Evolutionary conservation across 305 asterid species (phyloP).

Genomic region (Solanum hybrid): DNA sequence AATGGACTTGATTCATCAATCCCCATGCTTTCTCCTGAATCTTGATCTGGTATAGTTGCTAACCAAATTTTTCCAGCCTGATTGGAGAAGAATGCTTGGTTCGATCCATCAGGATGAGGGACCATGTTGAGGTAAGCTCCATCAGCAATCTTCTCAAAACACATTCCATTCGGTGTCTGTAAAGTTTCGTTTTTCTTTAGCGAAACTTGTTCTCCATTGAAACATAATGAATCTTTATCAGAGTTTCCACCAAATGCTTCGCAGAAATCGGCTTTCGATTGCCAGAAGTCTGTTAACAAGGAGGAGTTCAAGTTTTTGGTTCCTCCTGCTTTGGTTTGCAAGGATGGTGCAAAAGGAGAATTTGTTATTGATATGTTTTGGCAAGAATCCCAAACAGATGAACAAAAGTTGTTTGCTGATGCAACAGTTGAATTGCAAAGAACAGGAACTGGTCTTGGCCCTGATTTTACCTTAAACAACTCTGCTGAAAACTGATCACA

Average conservation of each 20-base stretch:
- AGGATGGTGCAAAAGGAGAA: constrained; percentile 80
- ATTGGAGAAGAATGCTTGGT: constrained; percentile 69
- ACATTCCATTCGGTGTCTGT: constrained; percentile 54
- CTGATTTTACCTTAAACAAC: constrained; percentile 38
- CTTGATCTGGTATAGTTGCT: constrained; percentile 76
- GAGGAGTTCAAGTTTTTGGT: constrained; percentile 41
- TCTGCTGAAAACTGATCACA: constrained; percentile 89
- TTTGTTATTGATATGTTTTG: constrained; percentile 36
- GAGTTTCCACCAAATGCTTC: constrained; percentile 52
- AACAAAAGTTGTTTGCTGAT: constrained; percentile 48
- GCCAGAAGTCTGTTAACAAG: constrained; percentile 72
- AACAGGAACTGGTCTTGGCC: constrained; percentile 47
- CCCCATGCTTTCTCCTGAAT: constrained; percentile 52
- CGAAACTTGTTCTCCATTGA: constrained; percentile 43
- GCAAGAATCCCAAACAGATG: constrained; percentile 72
- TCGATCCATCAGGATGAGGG: constrained; percentile 90
- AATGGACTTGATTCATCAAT: constrained; percentile 72
- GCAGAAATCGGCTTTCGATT: constrained; percentile 64
- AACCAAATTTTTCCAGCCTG: constrained; percentile 76
- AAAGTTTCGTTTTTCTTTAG: constrained; percentile 34
- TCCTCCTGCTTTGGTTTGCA: constrained; percentile 43
- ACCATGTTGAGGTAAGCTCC: constrained; percentile 79
- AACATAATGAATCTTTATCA: constrained; percentile 46
- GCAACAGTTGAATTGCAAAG: constrained; percentile 59
- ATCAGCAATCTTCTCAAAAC: constrained; percentile 71